Evolutionary conservation across 164 flowering plant species (phyloP), one percentile per base, ranked within the genome.

Genomic region (Akebia trifoliata): DNA sequence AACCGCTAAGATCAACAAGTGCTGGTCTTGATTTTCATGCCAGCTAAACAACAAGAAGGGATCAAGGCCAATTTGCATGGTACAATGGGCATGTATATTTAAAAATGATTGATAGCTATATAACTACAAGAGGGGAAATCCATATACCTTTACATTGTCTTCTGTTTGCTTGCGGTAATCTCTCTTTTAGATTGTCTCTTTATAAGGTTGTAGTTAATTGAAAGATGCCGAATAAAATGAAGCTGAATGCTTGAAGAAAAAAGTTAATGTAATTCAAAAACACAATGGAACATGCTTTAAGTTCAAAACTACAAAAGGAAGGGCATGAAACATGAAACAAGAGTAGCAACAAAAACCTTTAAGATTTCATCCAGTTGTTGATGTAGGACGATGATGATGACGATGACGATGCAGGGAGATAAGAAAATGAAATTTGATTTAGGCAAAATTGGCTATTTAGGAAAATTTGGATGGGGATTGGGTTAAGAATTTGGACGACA

Each of bases 151-250:
- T 74, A 83, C 84, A 21, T 50, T 2, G 24, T 37, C 8, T 37
- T 57, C 55, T 61, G 59, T 56, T 50, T 62, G 20, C 25, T 44
- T 56, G 64, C 17, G 36, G 50, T 21, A 26, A 9, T 43, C 20
- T 17, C 42, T 44, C 52, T 63, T 70, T 64, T 72, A 12, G 73
- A 52, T 37, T 40, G 57, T 51, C 31, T 69, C 72, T 59, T 66
- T 17, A 17, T 47, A 20, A 63, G 56, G 24, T 38, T 69, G 61
- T 62, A 40, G 63, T 48, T 56, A 20, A 56, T 59, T 36, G 85
- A 72, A 20, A 69, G 38, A 60, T 83, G 82, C 50, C 81, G 76
- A n/a, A 72, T 51, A 59, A 83, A 83, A 77, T 73, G 72, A 80
- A 81, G 62, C 81, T 75, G 51, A 80, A 26, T n/a, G n/a, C n/a